Conservation (phyloP, 768 basidiomycete species). For the Tephrocybe sp. region DNA sequence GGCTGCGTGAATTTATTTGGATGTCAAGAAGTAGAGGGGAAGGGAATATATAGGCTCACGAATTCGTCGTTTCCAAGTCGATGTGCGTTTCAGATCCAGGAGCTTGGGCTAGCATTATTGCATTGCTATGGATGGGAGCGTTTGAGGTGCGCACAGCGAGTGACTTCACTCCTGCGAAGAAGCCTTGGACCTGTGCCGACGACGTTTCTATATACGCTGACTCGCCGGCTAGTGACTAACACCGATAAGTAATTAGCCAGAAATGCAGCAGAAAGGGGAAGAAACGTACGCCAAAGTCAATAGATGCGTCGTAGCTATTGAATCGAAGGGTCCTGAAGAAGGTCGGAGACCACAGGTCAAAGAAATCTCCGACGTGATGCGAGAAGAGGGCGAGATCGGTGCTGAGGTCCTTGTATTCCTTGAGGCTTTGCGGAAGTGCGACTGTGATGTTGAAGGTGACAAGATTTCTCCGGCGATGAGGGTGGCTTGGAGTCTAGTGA, state of each 20-base stretch:
- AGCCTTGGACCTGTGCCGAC: neutral
- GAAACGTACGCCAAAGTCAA: constrained; percentile 2
- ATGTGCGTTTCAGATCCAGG: neutral
- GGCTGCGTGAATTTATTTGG: neutral
- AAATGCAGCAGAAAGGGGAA: neutral
- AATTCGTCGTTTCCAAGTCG: neutral
- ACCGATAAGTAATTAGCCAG: neutral
- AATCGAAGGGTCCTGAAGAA: neutral
- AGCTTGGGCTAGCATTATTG: constrained; percentile 1
- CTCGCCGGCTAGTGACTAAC: neutral
- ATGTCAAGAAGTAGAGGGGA: neutral
- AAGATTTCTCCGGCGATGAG: neutral
- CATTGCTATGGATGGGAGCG: neutral
- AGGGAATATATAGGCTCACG: neutral
- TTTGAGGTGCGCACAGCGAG: neutral
- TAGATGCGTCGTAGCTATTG: neutral
- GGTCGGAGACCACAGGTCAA: constrained; percentile 5
- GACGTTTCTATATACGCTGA: neutral
- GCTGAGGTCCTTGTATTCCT: constrained; percentile 1
- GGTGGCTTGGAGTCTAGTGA: neutral
- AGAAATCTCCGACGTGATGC: constrained; percentile 1
- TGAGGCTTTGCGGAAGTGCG: neutral
- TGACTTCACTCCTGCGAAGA: neutral
- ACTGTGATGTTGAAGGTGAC: constrained; percentile 3
- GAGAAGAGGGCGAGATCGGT: neutral